Percentiles rank a stretch among this genome's conserved stretches.
Evolutionary conservation across 495 filamentous ascomycete species (phyloP).

Genomic region (Aspergillus biplanus): DNA sequence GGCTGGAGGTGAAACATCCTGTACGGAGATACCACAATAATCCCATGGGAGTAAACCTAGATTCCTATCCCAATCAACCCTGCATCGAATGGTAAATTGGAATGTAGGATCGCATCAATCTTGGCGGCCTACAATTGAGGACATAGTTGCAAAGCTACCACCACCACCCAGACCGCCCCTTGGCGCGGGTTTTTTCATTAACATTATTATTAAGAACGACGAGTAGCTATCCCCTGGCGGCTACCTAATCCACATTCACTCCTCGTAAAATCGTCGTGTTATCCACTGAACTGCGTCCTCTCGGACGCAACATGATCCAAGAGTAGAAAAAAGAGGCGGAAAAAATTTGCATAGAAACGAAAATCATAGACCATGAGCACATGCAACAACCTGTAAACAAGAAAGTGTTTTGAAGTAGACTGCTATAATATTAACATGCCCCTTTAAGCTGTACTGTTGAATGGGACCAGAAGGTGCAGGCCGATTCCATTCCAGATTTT

Average conservation of each 20-base stretch:
- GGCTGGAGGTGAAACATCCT: too few species aligned
- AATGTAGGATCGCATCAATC: too few species aligned
- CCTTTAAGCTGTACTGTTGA: slow-evolving; percentile 1
- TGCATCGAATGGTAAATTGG: too few species aligned
- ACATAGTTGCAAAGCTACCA: background rate
- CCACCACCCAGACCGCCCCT: background rate
- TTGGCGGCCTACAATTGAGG: background rate
- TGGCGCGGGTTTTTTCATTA: slow-evolving; percentile 24
- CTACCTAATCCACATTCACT: slow-evolving; percentile 16
- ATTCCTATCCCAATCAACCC: too few species aligned
- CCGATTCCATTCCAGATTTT: background rate
- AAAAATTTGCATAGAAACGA: slow-evolving; percentile 17
- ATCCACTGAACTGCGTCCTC: slow-evolving; percentile 27
- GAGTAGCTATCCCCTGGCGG: slow-evolving; percentile 9
- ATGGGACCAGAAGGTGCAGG: slow-evolving; percentile 1
- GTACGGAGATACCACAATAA: too few species aligned
- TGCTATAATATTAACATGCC: slow-evolving; percentile 17
- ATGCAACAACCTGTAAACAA: slow-evolving; percentile 19
- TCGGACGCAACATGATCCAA: slow-evolving; percentile 19
- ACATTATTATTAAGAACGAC: slow-evolving; percentile 27
- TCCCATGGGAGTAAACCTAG: too few species aligned
- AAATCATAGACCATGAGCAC: slow-evolving; percentile 24
- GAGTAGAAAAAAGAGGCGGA: slow-evolving; percentile 20
- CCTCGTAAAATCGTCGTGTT: slow-evolving; percentile 31
- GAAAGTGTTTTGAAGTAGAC: slow-evolving; percentile 9